Percentiles rank a stretch among this genome's conserved stretches.
Conservation (phyloP, 2,329 filamentous ascomycete genomes). For the Coniochaeta hoffmannii region DNA sequence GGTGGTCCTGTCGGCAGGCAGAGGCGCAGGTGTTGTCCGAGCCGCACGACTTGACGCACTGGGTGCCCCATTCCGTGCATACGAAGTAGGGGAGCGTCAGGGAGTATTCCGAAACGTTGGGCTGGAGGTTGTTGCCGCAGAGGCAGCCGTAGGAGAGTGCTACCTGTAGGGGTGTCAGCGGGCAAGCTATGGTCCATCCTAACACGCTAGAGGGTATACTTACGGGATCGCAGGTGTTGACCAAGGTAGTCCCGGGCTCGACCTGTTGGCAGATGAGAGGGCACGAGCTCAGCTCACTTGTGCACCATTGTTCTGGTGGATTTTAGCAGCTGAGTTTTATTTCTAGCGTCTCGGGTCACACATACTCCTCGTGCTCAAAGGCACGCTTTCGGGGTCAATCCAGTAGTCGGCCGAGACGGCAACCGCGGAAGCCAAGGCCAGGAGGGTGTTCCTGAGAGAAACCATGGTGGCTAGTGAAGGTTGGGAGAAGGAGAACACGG, state of each 20-base stretch:
- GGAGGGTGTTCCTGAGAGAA: conserved; percentile 42
- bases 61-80: conserved; percentile 63
- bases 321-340: conserved; percentile 2
- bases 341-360: conserved; percentile 5
- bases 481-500: neutral
- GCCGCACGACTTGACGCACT: conserved; percentile 56
- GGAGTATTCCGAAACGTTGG: conserved; percentile 70
- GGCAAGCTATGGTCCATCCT: neutral
- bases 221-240: conserved; percentile 64
- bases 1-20: conserved; percentile 57
- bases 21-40: conserved; percentile 50
- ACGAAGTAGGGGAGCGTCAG: conserved; percentile 72
- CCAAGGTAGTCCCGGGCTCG: conserved; percentile 39
- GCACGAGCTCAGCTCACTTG: conserved; percentile 54
- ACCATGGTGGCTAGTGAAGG: conserved; percentile 36
- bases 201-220: conserved; percentile 11
- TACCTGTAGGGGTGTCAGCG: conserved; percentile 27
- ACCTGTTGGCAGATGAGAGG: conserved; percentile 64
- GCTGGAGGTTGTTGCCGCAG: conserved; percentile 57
- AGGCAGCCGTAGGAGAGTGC: conserved; percentile 64
- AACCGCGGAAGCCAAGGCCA: conserved; percentile 48
- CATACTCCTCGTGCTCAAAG: conserved; percentile 44
- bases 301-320: conserved; percentile 56
- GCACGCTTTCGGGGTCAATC: conserved; percentile 57
- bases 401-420: conserved; percentile 48